Evolutionary conservation across 495 filamentous ascomycete genomes (phyloP).

Genomic region (Lophium mytilinum): DNA sequence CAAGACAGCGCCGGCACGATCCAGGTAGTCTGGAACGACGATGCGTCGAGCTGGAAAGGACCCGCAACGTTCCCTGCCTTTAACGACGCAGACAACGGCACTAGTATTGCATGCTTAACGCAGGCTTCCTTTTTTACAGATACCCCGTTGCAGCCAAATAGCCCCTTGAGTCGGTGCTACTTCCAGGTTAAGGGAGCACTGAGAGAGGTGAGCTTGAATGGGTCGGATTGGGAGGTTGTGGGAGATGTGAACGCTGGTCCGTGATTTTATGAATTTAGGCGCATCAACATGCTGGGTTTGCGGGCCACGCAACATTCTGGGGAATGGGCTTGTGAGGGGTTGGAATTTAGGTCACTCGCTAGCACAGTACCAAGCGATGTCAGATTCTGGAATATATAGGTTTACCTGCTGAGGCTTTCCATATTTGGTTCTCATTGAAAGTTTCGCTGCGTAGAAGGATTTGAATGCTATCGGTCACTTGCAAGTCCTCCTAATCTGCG

Average conservation of each 20-base stretch:
- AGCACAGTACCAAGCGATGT: not conserved
- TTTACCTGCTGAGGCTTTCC: not conserved
- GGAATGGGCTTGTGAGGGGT: not conserved
- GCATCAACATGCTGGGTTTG: not conserved
- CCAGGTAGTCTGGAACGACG: not conserved
- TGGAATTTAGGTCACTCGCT: not conserved
- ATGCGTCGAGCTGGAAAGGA: not conserved
- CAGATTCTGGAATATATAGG: not conserved
- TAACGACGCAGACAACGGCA: slow-evolving; percentile 1
- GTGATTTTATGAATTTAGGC: not conserved
- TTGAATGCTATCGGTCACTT: not conserved
- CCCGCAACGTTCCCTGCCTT: not conserved
- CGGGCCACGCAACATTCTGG: not conserved
- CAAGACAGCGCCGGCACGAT: not conserved
- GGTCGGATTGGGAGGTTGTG: not conserved
- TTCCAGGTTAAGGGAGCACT: not conserved
- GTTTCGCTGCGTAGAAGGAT: not conserved
- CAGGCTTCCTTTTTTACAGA: not conserved
- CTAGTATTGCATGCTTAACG: not conserved
- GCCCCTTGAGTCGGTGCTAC: not conserved
- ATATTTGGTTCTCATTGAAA: not conserved
- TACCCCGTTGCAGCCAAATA: not conserved
- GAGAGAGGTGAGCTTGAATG: not conserved
- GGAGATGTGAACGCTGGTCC: not conserved
- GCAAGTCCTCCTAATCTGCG: not conserved